Evolutionary conservation across 768 basidiomycete genomes (phyloP).

Genomic region (Leucosporidium creatinivorum): DNA sequence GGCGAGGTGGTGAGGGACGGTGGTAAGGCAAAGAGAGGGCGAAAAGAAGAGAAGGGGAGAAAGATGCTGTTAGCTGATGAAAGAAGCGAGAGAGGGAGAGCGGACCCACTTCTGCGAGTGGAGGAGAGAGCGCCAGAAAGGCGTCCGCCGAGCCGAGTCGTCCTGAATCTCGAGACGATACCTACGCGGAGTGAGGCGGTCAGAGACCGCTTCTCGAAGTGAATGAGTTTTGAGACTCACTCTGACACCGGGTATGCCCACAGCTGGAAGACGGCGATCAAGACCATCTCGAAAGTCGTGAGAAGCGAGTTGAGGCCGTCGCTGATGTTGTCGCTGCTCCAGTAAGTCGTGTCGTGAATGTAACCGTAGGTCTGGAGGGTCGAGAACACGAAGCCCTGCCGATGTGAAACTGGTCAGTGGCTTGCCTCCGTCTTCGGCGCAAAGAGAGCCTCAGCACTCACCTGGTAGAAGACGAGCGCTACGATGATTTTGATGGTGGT

Average conservation of each 20-base stretch:
- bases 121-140: background rate
- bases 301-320: conserved; percentile 73
- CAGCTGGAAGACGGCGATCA: conserved; percentile 50
- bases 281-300: conserved; percentile 61
- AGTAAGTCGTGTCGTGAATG: conserved; percentile 48
- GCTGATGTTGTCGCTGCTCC: conserved; percentile 62
- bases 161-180: background rate
- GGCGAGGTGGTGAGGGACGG: background rate
- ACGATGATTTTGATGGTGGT: conserved; percentile 61
- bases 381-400: conserved; percentile 56
- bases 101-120: background rate
- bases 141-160: background rate
- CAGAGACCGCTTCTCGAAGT: background rate
- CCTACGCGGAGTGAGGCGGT: background rate
- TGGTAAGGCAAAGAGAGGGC: background rate
- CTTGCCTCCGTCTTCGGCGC: too few species aligned
- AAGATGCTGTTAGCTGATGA: too few species aligned
- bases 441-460: background rate
- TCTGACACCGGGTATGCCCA: background rate
- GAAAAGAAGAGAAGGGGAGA: background rate
- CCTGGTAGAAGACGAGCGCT: background rate
- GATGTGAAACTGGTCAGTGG: too few species aligned
- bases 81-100: too few species aligned
- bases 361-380: conserved; percentile 56
- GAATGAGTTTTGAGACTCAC: background rate